These are phyloP conservation scores for Amyloporia xantha DNA, from an alignment of 768 basidiomycete species.

Conservation along the genomic window DNA sequence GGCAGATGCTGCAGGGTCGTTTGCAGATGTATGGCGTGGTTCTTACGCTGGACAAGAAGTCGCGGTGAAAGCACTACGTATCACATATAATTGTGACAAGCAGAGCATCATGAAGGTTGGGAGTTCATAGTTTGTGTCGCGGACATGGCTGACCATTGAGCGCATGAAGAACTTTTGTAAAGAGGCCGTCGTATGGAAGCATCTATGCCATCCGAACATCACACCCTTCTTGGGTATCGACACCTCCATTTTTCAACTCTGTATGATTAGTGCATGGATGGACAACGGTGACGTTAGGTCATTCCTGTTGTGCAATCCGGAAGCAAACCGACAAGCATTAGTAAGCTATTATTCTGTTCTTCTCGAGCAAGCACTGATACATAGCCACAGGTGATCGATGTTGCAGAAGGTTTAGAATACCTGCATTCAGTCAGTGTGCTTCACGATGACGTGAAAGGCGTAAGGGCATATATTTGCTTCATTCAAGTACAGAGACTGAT, in stretches of 20 bases:
- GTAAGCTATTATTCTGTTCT: constrained; percentile 16
- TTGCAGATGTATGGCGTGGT: too few relatives aligned
- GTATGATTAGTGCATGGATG: constrained; percentile 13
- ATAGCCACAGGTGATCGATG: neutral
- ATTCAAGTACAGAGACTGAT: neutral
- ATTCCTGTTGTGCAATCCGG: constrained; percentile 9
- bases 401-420: constrained; percentile 1
- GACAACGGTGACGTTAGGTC: constrained; percentile 6
- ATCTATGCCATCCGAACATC: constrained; percentile 11
- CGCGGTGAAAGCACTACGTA: neutral
- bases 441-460: constrained; percentile 6
- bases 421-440: neutral
- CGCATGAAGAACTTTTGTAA: neutral
- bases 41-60: neutral
- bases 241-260: constrained; percentile 2
- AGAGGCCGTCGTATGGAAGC: constrained; percentile 15
- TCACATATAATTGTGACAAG: neutral
- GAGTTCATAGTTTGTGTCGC: too few relatives aligned
- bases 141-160: neutral
- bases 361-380: constrained; percentile 14
- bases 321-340: constrained; percentile 11
- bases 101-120: neutral
- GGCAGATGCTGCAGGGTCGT: neutral
- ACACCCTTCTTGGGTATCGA: constrained; percentile 12
- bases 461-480: neutral